Conservation (phyloP, 176 grass and related monocot genomes). For the Saccharum spontaneum region DNA sequence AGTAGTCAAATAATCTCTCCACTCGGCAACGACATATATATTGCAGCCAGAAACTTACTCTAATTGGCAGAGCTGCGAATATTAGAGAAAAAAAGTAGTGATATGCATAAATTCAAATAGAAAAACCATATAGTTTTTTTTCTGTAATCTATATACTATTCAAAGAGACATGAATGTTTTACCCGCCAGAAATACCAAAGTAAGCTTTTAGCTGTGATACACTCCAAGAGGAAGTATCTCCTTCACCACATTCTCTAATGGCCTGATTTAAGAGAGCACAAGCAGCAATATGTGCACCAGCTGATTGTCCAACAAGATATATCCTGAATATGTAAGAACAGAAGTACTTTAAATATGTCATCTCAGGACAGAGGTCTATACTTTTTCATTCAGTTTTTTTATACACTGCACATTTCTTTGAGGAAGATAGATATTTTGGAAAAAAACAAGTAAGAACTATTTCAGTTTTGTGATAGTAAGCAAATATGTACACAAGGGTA, state of each 20-base stretch:
- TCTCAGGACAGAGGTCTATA: not conserved
- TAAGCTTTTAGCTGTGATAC: slow-evolving; percentile 88
- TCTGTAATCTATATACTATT: not conserved
- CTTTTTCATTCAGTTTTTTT: not conserved
- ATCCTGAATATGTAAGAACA: slow-evolving; percentile 58
- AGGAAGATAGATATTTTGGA: not conserved
- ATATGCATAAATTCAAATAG: not conserved
- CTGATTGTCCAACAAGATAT: slow-evolving; percentile 96
- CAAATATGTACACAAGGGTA: not conserved
- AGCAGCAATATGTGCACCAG: slow-evolving; percentile 92
- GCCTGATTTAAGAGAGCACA: slow-evolving; percentile 81
- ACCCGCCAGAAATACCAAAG: slow-evolving; percentile 97
- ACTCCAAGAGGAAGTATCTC: slow-evolving; percentile 70
- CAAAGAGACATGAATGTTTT: slow-evolving; percentile 38
- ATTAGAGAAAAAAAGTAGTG: not conserved
- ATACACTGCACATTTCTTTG: not conserved
- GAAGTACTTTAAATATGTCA: not conserved
- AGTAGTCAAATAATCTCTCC: slow-evolving; percentile 7
- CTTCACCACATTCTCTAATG: slow-evolving; percentile 80
- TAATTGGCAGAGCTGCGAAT: not conserved
- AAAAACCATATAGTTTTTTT: not conserved
- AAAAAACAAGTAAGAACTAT: not conserved
- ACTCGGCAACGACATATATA: not conserved
- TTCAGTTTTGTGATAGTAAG: not conserved
- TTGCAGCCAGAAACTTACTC: not conserved